Conservation (phyloP, 2,329 filamentous ascomycete species). For the Clarireedia hainanense region DNA sequence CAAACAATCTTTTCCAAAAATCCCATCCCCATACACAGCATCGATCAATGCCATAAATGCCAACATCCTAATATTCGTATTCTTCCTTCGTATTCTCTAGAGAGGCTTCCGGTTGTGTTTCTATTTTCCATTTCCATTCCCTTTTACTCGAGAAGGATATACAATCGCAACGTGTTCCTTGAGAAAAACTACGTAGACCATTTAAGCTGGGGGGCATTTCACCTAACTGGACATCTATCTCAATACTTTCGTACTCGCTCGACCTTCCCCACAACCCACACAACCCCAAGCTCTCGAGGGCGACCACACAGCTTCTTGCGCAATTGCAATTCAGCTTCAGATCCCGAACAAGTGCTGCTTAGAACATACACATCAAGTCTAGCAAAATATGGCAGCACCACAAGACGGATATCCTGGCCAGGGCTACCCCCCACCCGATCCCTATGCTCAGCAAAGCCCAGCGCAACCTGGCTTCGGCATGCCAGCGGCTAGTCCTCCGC, state of each 20-base stretch:
- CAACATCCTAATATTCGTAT: conserved; percentile 7
- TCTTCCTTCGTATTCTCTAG: conserved; percentile 11
- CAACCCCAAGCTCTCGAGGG: conserved; percentile 11
- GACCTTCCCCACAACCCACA: conserved; percentile 10
- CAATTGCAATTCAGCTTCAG: neutral
- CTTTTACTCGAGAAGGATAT: conserved; percentile 9
- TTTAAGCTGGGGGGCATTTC: conserved; percentile 11
- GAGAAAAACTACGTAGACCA: conserved; percentile 11
- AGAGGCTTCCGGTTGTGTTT: neutral
- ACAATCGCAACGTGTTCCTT: conserved; percentile 26
- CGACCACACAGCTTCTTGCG: conserved; percentile 8
- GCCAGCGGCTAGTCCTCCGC: conserved; percentile 19
- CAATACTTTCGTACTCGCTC: conserved; percentile 1
- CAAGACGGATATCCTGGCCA: conserved; percentile 43
- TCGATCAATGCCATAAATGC: conserved; percentile 18
- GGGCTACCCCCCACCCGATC: conserved; percentile 35
- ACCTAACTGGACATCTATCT: neutral
- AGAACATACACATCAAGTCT: conserved; percentile 27
- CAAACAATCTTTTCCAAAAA: neutral
- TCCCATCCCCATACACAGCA: neutral
- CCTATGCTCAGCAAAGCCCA: conserved; percentile 37
- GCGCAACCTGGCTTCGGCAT: conserved; percentile 28
- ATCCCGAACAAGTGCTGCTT: neutral
- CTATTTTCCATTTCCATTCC: neutral
- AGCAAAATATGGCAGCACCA: conserved; percentile 42